These are phyloP conservation scores for Lizonia empirigonia DNA, from an alignment of 2,329 filamentous ascomycete species.

Conservation along the genomic window DNA sequence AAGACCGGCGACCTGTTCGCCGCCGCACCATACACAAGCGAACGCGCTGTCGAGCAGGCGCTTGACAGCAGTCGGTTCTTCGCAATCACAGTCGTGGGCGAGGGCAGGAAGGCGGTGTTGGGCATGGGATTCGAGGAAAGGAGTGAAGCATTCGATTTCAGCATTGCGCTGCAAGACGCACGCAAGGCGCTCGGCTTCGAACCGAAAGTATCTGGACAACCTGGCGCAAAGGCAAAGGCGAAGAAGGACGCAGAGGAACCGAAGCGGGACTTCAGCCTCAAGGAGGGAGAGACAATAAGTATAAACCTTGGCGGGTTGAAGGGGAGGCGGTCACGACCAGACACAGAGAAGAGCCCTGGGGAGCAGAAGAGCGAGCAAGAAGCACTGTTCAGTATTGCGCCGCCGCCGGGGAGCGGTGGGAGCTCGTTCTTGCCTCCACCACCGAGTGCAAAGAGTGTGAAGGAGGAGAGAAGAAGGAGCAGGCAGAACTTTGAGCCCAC, in stretches of 20 bases:
- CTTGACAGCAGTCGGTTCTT: slow-evolving; percentile 85
- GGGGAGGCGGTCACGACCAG: slow-evolving; percentile 51
- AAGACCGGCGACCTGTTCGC: slow-evolving; percentile 77
- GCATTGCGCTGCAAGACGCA: slow-evolving; percentile 78
- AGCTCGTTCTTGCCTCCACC: slow-evolving; percentile 67
- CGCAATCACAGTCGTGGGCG: slow-evolving; percentile 78
- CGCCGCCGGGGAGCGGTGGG: slow-evolving; percentile 61
- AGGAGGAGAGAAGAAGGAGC: slow-evolving; percentile 63
- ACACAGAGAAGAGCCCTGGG: slow-evolving; percentile 49
- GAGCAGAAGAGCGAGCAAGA: slow-evolving; percentile 49
- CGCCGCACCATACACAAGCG: slow-evolving; percentile 75
- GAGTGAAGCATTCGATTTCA: slow-evolving; percentile 84
- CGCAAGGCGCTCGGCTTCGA: slow-evolving; percentile 71
- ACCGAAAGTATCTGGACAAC: slow-evolving; percentile 34
- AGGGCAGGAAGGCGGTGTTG: slow-evolving; percentile 75
- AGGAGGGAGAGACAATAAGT: slow-evolving; percentile 87
- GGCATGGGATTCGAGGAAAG: slow-evolving; percentile 89
- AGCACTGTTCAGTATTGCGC: slow-evolving; percentile 73
- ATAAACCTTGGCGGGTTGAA: slow-evolving; percentile 71
- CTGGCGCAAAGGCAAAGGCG: slow-evolving; percentile 25
- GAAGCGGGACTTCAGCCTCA: slow-evolving; percentile 80
- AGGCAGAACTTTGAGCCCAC: slow-evolving; percentile 52
- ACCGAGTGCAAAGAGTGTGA: slow-evolving; percentile 66
- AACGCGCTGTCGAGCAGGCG: slow-evolving; percentile 73
- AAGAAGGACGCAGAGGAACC: slow-evolving; percentile 55